Evolutionary conservation across 2,329 filamentous ascomycete genomes (phyloP), one percentile per base, ranked within the genome.

Genomic region (Rhynchosporium secalis): DNA sequence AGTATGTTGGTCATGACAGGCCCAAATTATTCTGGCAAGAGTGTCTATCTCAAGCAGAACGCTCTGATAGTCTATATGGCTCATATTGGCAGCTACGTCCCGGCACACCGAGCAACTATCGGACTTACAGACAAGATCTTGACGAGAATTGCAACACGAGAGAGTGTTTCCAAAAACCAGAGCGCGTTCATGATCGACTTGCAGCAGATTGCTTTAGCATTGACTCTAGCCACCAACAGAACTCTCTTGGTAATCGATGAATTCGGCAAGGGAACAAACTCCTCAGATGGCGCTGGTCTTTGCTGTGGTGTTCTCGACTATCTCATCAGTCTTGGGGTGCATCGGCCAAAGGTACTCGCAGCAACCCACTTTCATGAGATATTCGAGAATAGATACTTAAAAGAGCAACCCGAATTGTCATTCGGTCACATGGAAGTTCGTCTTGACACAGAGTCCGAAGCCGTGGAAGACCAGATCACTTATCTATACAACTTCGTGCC

Each of bases 11-110:
- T 97, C 5, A 76, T 99, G 70, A 98, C 95, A 0, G 95, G 95
- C 0, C 93, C 95, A 4, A 99, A 99, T 70, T 96, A 95, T 74
- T 98, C 95, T 0, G 95, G 95, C 0, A 99, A 99, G 75, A 98
- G 92, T 69, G 86, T 98, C 0, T 98, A 96, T 75, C 82, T 98
- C 72, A 99, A 96, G 75, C 94, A 99, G 74, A 85, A 91, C 38
- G 95, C 93, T 4, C 78, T 97, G 56, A 95, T 96, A 62, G 87
- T 96, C 13, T 97, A 95, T 72, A 83, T 99, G 75, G 91, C 95
- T 0, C 95, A 99, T 72, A 85, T 96, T 58, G 95, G 95, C 57
- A 94, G 92, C 73, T 98, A 91, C 73, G 91, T 99, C 1, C 94
- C 95, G 1, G 94, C 93, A 1, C 81, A 87, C 15, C 79, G 76